Conservation (phyloP, 176 grass and related monocot species). For the Paspalum notatum region DNA sequence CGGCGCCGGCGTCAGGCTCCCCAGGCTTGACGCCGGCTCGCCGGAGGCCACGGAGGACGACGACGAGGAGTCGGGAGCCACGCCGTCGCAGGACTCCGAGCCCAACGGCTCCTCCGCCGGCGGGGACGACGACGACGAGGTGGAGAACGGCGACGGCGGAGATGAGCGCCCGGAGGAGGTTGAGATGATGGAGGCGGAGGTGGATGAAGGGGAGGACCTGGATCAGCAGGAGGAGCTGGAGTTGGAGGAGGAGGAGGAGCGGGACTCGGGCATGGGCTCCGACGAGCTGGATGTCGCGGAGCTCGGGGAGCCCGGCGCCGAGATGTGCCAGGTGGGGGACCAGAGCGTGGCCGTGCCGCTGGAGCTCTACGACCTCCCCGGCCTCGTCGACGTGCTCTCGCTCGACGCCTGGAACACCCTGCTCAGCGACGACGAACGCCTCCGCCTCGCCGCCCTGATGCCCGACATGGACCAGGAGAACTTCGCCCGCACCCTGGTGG, state of each 20-base stretch:
- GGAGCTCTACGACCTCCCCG: conserved; percentile 59
- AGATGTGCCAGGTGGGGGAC: conserved; percentile 75
- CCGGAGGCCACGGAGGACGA: conserved; percentile 57
- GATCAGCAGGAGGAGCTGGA: conserved; percentile 54
- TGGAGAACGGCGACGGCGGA: not conserved
- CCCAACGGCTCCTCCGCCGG: conserved; percentile 32
- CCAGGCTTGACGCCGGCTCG: conserved; percentile 50
- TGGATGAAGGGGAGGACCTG: conserved; percentile 34
- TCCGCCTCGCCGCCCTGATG: conserved; percentile 58
- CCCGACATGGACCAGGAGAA: conserved; percentile 89
- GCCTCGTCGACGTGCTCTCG: conserved; percentile 57
- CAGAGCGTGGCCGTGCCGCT: conserved; percentile 63
- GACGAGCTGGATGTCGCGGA: conserved; percentile 65
- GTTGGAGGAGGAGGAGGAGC: conserved; percentile 59
- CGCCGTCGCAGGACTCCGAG: conserved; percentile 60
- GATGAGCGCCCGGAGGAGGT: not conserved
- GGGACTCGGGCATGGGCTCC: conserved; percentile 71
- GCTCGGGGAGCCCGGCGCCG: conserved; percentile 49
- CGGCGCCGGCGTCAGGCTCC: conserved; percentile 48
- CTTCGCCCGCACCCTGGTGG: conserved; percentile 64
- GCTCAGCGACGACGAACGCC: conserved; percentile 72
- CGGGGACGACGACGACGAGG: conserved; percentile 42
- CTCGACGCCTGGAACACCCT: conserved; percentile 75
- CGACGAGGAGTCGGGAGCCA: conserved; percentile 33
- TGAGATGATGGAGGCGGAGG: conserved; percentile 33